Base-by-base conservation (phyloP, 345 rosid species). In the Moricandia moricandioides region DNA sequence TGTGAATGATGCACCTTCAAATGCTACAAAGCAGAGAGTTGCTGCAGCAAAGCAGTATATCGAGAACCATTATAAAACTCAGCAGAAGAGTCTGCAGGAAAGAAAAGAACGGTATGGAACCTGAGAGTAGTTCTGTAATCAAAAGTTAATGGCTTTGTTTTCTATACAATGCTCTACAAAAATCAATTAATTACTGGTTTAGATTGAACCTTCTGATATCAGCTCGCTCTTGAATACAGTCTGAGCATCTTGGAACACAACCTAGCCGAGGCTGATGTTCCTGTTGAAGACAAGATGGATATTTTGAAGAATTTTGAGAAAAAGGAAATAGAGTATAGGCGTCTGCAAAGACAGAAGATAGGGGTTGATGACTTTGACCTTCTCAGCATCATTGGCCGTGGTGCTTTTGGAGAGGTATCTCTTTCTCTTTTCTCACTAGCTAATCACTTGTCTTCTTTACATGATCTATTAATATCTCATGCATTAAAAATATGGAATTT, bases 341-440 rank as follows among this genome's bases (percentile, higher is more conserved):
- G 87, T 63, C 40, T 79, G 61, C 87, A 84, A 65, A 79, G 85
- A 74, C 83, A 74, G 43, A 84, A 84, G 60, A 81, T 81, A 75
- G 83, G 83, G 9, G 86, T 79, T 77, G 86, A 84, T 67, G 86
- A 84, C 68, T 84, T 84, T 21, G 85, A 84, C 69, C 73, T 77
- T 16, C 62, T 84, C 72, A 84, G 80, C 65, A 82, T 84, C 70
- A 84, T 84, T 65, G 87, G 87, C 66, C 77, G 83, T 7, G 87
- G 87, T 74, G 87, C 87, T 76, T 84, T 84, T 27, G 87, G 87
- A 8, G 85, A 84, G 87, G 87, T 84, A 21, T 27, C 12, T 72
- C 39, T 71, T 66, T 67, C 56, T 55, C 27, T 8, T 43, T 60
- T 58, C 29, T 71, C 61, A 24, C 21, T 57, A 65, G 47, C 61